phyloP scores from a whole-genome alignment of 768 basidiomycete genomes.

The Phlegmacium glaucopus region DNA sequence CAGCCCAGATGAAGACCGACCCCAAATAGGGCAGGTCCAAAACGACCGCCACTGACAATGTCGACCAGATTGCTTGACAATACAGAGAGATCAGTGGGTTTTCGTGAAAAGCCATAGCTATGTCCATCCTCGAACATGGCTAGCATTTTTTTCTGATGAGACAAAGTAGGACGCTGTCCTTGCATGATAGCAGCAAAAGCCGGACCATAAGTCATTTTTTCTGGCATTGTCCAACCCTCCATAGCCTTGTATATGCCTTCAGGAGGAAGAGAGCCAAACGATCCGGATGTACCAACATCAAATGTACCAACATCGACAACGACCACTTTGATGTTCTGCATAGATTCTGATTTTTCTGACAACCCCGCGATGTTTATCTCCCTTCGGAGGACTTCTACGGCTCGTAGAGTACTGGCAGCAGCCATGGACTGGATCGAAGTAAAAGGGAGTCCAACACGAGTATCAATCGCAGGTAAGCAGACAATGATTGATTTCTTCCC shows the following conservation, averaged over 20 bases:
- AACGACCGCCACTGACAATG: constrained; percentile 56
- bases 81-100: constrained; percentile 51
- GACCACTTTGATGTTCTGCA: constrained; percentile 67
- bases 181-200: constrained; percentile 55
- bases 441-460: constrained; percentile 74
- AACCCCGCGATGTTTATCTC: constrained; percentile 60
- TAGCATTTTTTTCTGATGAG: constrained; percentile 22
- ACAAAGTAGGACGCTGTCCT: constrained; percentile 20
- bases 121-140: constrained; percentile 35
- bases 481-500: constrained; percentile 62
- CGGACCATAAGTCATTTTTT: constrained; percentile 68
- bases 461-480: constrained; percentile 71
- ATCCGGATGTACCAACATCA: constrained; percentile 24
- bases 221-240: constrained; percentile 72
- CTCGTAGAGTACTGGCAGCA: constrained; percentile 69
- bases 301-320: constrained; percentile 72
- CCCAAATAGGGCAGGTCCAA: constrained; percentile 39
- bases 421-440: constrained; percentile 69
- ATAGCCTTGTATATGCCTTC: constrained; percentile 47
- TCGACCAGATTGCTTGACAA: constrained; percentile 59
- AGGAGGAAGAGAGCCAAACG: constrained; percentile 18
- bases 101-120: constrained; percentile 41
- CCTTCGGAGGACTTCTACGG: constrained; percentile 67
- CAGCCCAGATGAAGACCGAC: constrained; percentile 45
- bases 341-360: constrained; percentile 51